Base-by-base conservation (phyloP, 129 eudicot genomes). In the Oenanthe sinensis region DNA sequence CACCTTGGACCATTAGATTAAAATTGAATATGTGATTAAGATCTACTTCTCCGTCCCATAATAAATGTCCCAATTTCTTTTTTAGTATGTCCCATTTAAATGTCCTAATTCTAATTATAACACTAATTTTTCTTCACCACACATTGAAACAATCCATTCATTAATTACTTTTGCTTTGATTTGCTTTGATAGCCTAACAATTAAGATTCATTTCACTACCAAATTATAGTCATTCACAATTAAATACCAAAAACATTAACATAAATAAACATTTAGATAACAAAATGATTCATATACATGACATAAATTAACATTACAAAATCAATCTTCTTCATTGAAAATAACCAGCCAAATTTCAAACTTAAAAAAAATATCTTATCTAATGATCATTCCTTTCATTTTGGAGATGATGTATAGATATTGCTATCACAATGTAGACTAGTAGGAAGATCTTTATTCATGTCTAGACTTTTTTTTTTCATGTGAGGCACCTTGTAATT, bases 401-500 rank as follows among this genome's bases (percentile, higher is more conserved):
- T 62, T 62, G 14, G 10, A 26, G 33, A 24, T 62, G 70, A n/a
- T 13, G 16, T n/a, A 6, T 26, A 20, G 30, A 62, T 24, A 62
- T 3, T 62, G 36, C 4, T 62, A 24, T 62, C 37, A 26, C 70
- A 62, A 0, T 26, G 37, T 2, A 62, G 70, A 24, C 37, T 5
- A 9, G 24, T 6, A 62, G 33, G 37, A 8, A 62, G 70, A 62
- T 62, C 4, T 0, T 12, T 12, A 62, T 24, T 11, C 30, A 22
- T 62, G 26, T 62, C 37, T 54, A 47, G 20, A 1, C 47, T 36
- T 13, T 30, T 11, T 75, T 74, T 80, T 43, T 55, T 20, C 62
- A 80, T 52, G 46, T 80, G 83, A 4, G 74, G 62, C 36, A 80
- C 3, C 33, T 80, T 55, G 39, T 80, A 80, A 3, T 60, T 24